phyloP scores from a whole-genome alignment of 2,329 filamentous ascomycete genomes.

The Fusarium sp. region DNA sequence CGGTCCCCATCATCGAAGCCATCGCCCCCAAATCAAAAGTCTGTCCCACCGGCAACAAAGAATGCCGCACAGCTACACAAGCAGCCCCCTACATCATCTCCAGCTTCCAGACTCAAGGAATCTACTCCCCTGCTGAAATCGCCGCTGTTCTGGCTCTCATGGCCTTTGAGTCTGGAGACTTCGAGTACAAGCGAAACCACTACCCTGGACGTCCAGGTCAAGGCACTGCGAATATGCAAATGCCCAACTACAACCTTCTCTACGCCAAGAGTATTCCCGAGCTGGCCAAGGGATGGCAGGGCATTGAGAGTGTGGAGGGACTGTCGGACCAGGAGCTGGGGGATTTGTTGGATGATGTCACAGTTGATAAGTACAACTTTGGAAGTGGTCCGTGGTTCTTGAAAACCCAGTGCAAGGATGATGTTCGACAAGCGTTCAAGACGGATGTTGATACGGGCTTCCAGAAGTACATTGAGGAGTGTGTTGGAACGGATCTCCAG shows the following conservation, averaged over 20 bases:
- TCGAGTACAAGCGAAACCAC: constrained; percentile 77
- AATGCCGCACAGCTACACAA: constrained; percentile 74
- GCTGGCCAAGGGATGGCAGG: constrained; percentile 49
- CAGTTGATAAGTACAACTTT: constrained; percentile 63
- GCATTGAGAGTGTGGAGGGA: constrained; percentile 42
- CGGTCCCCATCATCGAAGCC: constrained; percentile 55
- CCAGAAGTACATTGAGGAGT: constrained; percentile 56
- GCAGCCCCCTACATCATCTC: constrained; percentile 67
- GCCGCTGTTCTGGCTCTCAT: constrained; percentile 77
- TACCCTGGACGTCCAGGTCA: constrained; percentile 69
- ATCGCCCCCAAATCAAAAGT: constrained; percentile 67
- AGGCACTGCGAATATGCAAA: constrained; percentile 72
- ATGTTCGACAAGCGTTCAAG: constrained; percentile 50
- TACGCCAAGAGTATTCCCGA: constrained; percentile 59
- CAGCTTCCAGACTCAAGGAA: constrained; percentile 66
- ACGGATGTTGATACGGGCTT: constrained; percentile 55
- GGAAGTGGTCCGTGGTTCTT: constrained; percentile 64
- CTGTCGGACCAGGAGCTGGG: constrained; percentile 49
- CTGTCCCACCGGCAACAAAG: constrained; percentile 62
- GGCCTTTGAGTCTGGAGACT: constrained; percentile 75
- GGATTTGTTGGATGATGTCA: constrained; percentile 57
- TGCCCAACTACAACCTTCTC: constrained; percentile 54
- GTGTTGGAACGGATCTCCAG: constrained; percentile 53
- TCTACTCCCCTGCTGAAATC: constrained; percentile 67
- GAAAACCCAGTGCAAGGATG: constrained; percentile 53